Conservation (phyloP, 1,284 basidiomycete species). For the Papiliotrema flavescens region DNA sequence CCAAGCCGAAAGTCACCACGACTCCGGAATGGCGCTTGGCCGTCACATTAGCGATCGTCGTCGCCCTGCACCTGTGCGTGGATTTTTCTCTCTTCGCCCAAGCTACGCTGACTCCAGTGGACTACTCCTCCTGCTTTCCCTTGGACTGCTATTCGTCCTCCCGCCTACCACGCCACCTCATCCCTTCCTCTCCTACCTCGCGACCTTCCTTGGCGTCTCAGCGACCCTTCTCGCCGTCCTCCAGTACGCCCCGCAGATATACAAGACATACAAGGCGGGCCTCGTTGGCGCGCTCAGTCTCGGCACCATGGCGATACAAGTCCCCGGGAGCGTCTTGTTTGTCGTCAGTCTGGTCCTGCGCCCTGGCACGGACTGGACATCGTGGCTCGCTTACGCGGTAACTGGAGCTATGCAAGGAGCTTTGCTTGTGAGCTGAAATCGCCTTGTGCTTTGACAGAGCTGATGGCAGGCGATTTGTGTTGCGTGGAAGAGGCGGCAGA, state of each 20-base stretch:
- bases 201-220: conserved; percentile 80
- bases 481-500: conserved; percentile 72
- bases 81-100: not conserved
- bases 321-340: conserved; percentile 85
- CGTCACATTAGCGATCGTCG: conserved; percentile 67
- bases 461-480: conserved; percentile 62
- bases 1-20: conserved; percentile 17
- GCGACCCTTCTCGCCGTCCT: conserved; percentile 71
- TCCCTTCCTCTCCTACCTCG: conserved; percentile 61
- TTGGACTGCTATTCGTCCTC: conserved; percentile 48
- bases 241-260: conserved; percentile 85
- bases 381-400: conserved; percentile 79
- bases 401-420: conserved; percentile 80
- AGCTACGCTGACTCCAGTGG: conserved; percentile 25
- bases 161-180: conserved; percentile 48
- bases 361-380: conserved; percentile 80
- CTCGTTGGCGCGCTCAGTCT: conserved; percentile 90
- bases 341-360: conserved; percentile 76
- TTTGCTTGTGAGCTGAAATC: conserved; percentile 56
- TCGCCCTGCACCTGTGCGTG: conserved; percentile 69
- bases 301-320: conserved; percentile 89
- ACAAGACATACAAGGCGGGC: conserved; percentile 70
- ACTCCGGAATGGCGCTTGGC: conserved; percentile 69
- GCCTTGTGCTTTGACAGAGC: not conserved
- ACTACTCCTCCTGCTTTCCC: conserved; percentile 31